phyloP scores from a whole-genome alignment of 345 rosid genomes.

The Litchi chinensis region DNA sequence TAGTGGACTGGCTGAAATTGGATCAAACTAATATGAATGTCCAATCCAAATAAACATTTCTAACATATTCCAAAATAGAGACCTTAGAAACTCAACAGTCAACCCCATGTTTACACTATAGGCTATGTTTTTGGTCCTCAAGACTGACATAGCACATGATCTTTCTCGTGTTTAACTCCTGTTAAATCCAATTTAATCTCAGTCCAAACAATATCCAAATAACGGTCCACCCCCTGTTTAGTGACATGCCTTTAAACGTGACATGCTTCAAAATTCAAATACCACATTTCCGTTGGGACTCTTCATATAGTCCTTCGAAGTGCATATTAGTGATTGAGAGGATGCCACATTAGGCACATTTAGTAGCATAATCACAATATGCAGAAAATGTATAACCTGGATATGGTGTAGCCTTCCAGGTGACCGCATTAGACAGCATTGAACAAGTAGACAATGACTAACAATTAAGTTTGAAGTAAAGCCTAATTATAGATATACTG shows the following conservation, averaged over 20 bases:
- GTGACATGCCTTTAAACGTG: no score
- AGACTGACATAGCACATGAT: neutral
- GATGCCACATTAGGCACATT: neutral
- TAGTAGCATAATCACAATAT: neutral
- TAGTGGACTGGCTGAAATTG: no score
- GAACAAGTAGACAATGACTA: neutral
- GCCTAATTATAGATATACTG: neutral
- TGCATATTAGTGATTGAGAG: neutral
- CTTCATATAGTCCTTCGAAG: neutral
- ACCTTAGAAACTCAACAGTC: neutral
- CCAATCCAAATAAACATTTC: no score
- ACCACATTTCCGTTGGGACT: neutral
- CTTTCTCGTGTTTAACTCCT: neutral
- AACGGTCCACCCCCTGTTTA: no score
- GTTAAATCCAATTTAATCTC: neutral
- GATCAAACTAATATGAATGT: no score
- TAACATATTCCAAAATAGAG: neutral
- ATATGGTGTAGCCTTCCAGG: neutral
- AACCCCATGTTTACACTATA: neutral
- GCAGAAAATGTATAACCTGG: neutral
- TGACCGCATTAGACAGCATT: neutral
- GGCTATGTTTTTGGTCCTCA: neutral
- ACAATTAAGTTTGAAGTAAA: neutral
- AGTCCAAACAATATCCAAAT: neutral
- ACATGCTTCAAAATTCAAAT: neutral